Conservation (phyloP, 2,329 filamentous ascomycete species). For the Paecilomyces sp. region DNA sequence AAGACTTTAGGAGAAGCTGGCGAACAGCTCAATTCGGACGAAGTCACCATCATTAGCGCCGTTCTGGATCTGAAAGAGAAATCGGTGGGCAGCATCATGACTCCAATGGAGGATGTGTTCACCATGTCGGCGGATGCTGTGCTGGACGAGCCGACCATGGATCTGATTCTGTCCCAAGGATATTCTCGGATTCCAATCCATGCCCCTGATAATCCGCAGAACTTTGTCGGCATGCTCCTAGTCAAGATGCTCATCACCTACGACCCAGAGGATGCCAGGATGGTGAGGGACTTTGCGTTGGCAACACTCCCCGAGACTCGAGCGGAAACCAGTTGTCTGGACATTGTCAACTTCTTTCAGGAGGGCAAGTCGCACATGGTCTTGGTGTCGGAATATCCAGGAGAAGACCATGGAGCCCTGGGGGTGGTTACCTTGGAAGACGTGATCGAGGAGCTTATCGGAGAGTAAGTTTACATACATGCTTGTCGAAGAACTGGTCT, state of each 20-base stretch:
- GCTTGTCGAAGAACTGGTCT: background rate
- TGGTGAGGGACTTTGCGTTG: slow-evolving; percentile 82
- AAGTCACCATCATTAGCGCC: slow-evolving; percentile 97
- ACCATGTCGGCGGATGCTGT: slow-evolving; percentile 93
- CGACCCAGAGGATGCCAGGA: slow-evolving; percentile 84
- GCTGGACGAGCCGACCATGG: slow-evolving; percentile 89
- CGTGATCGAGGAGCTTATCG: slow-evolving; percentile 96
- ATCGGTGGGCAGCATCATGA: slow-evolving; percentile 93
- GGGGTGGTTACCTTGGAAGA: slow-evolving; percentile 96
- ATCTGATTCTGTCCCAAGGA: slow-evolving; percentile 82
- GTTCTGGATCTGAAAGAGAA: slow-evolving; percentile 96
- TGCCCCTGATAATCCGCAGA: slow-evolving; percentile 69
- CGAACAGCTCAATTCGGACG: slow-evolving; percentile 89
- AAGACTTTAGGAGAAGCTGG: slow-evolving; percentile 77
- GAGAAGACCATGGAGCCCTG: slow-evolving; percentile 82
- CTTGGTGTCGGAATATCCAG: slow-evolving; percentile 80
- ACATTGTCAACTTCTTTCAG: slow-evolving; percentile 99
- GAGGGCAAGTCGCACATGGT: slow-evolving; percentile 99
- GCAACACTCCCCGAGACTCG: slow-evolving; percentile 92
- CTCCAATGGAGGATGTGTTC: slow-evolving; percentile 95
- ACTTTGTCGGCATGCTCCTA: slow-evolving; percentile 95
- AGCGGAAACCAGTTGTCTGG: slow-evolving; percentile 90
- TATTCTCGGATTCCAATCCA: slow-evolving; percentile 97
- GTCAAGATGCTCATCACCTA: slow-evolving; percentile 99
- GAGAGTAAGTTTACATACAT: slow-evolving; percentile 62